These are phyloP conservation scores for Aspergillaceae sp. DNA, from an alignment of 2,329 filamentous ascomycete species.

Conservation along the genomic window DNA sequence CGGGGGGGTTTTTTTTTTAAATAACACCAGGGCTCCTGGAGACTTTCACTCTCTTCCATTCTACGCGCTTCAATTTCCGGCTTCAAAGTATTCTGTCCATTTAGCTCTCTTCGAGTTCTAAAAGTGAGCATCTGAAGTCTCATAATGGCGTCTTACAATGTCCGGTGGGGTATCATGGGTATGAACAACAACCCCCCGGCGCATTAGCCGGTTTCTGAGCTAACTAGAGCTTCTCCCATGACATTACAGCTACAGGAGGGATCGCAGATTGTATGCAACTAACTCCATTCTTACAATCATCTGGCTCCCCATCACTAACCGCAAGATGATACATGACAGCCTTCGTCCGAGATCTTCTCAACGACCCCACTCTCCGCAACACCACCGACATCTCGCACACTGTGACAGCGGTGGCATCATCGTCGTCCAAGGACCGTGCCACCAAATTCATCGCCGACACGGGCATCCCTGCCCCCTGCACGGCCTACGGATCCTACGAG, in stretches of 20 bases:
- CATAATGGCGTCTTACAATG: conserved; percentile 27
- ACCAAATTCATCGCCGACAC: conserved; percentile 63
- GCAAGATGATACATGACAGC: conserved; percentile 20
- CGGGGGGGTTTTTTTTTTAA: no score
- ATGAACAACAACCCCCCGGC: conserved; percentile 12
- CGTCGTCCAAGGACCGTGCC: conserved; percentile 60
- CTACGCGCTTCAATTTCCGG: background rate
- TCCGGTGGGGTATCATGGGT: conserved; percentile 40
- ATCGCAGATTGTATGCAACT: conserved; percentile 31
- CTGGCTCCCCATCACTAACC: no score
- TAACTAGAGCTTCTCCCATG: conserved; percentile 6
- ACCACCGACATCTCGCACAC: conserved; percentile 67
- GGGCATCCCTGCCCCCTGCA: conserved; percentile 58
- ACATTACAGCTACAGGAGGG: conserved; percentile 33
- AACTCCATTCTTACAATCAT: no score
- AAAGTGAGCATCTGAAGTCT: background rate
- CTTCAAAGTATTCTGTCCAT: no score
- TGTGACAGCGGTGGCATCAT: conserved; percentile 72
- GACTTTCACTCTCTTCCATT: no score
- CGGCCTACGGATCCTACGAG: conserved; percentile 71
- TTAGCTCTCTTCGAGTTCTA: no score
- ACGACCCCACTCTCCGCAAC: conserved; percentile 60
- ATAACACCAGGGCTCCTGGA: no score
- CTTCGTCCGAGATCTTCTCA: conserved; percentile 70
- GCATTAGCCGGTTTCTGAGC: background rate